phyloP scores from a whole-genome alignment of 2,329 filamentous ascomycete species.

The Cadophora gregata region DNA sequence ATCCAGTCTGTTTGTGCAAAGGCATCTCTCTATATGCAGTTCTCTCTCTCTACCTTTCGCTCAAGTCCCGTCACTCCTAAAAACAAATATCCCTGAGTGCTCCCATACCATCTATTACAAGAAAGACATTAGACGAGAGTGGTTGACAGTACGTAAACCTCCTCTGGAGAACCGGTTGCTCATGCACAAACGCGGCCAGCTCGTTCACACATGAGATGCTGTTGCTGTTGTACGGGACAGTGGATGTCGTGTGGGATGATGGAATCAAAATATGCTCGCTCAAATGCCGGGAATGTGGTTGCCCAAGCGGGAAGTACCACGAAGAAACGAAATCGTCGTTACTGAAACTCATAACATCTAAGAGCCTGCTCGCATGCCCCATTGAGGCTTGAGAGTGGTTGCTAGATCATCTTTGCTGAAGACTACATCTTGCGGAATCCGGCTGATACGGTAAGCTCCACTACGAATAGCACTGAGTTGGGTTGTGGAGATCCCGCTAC shows the following conservation, averaged over 20 bases:
- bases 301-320: constrained; percentile 28
- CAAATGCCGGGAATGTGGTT: constrained; percentile 37
- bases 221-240: constrained; percentile 15
- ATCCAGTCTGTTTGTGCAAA: constrained; percentile 17
- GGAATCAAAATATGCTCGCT: constrained; percentile 41
- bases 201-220: constrained; percentile 32
- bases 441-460: constrained; percentile 73
- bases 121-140: constrained; percentile 40
- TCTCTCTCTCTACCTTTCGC: constrained; percentile 19
- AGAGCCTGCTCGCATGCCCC: constrained; percentile 45
- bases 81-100: constrained; percentile 16
- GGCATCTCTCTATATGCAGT: constrained; percentile 20
- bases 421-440: constrained; percentile 68
- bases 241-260: constrained; percentile 23
- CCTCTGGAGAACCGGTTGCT: constrained; percentile 22
- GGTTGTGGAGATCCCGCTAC: constrained; percentile 64
- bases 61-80: background rate
- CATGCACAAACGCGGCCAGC: constrained; percentile 29
- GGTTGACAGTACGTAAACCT: background rate
- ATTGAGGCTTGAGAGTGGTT: constrained; percentile 48
- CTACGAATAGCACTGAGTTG: constrained; percentile 66
- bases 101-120: constrained; percentile 34
- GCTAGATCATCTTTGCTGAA: constrained; percentile 68
- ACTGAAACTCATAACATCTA: constrained; percentile 33
- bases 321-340: constrained; percentile 34